Base-by-base conservation (phyloP, 2,329 filamentous ascomycete genomes). In the Magnaporthales sp. region DNA sequence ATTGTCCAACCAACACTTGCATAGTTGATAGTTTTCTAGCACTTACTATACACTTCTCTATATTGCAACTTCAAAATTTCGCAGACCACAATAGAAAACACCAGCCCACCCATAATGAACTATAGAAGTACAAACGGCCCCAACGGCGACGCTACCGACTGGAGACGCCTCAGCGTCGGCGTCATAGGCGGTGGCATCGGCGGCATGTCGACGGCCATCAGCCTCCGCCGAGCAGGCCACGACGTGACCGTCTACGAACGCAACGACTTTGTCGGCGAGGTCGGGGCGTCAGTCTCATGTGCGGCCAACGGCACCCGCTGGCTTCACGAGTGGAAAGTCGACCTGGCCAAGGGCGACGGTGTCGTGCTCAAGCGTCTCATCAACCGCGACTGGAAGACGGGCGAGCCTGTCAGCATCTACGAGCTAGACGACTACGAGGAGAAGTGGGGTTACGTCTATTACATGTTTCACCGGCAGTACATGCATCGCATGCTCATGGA, bases 401-500 rank as follows among this genome's bases (percentile, higher is more conserved):
- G 89, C 0, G 84, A 90, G 75, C 83, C 85, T 0, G 81, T 87
- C 27, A 89, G 83, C 70, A 84, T 88, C 0, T 90, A 89, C 70
- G 82, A 85, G 70, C 75, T 91, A 22, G 81, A 77, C 11, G 88
- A 90, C 72, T 91, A 91, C 67, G 83, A 90, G 74, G 73, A 86
- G 76, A 68, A 67, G 6, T 70, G 67, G 66, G 67, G 67, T 6
- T 46, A 68, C n/a, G 64, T 66, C 31, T 70, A 68, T 63, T 66
- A 69, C 74, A 89, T 89, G 86, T 90, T 90, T 70, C 88, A 90
- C 72, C 80, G 88, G 0, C 85, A 89, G 71, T 82, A 89, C 68
- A 90, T 90, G 88, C 88, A 90, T 70, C 73, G 78, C 7, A 89
- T 90, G 86, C 74, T 90, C 27, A 87, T 83, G 77, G 85, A 89